Conservation (phyloP, 2,329 filamentous ascomycete species). For the Elsinoe fawcettii region DNA sequence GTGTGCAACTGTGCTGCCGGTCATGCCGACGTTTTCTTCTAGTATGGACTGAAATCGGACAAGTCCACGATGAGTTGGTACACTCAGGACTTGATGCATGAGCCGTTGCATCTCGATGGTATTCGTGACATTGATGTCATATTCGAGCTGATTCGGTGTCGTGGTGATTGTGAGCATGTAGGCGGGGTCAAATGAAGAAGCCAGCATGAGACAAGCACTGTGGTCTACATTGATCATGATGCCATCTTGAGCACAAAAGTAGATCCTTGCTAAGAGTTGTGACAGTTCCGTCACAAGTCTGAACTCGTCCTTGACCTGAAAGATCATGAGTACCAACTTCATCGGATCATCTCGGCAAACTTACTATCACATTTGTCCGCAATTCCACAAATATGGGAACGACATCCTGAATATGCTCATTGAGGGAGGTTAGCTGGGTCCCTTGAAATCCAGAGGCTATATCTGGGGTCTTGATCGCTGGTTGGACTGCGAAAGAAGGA, state of each 20-base stretch:
- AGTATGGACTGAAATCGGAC: slow-evolving; percentile 62
- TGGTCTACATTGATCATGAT: slow-evolving; percentile 72
- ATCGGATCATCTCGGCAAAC: slow-evolving; percentile 22
- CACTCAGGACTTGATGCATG: slow-evolving; percentile 62
- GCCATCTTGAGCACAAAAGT: slow-evolving; percentile 63
- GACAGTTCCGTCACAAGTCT: slow-evolving; percentile 67
- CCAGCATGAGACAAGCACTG: slow-evolving; percentile 65
- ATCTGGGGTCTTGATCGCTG: background rate
- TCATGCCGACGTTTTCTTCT: slow-evolving; percentile 65
- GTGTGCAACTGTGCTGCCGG: slow-evolving; percentile 56
- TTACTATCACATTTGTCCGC: slow-evolving; percentile 45
- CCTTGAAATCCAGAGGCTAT: background rate
- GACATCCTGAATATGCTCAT: slow-evolving; percentile 2
- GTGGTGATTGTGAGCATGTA: slow-evolving; percentile 71
- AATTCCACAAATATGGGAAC: slow-evolving; percentile 41
- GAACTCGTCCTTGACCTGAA: slow-evolving; percentile 65
- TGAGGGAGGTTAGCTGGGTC: background rate
- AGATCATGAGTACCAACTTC: slow-evolving; percentile 10
- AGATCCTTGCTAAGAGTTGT: slow-evolving; percentile 64
- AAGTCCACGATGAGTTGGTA: slow-evolving; percentile 59
- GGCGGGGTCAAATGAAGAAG: slow-evolving; percentile 66
- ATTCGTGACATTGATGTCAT: slow-evolving; percentile 73
- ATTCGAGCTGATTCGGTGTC: slow-evolving; percentile 59
- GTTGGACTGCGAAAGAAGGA: background rate
- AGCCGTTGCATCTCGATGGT: slow-evolving; percentile 68